Evolutionary conservation across 2,329 filamentous ascomycete genomes (phyloP).

Genomic region (Aspergillus piperis): DNA sequence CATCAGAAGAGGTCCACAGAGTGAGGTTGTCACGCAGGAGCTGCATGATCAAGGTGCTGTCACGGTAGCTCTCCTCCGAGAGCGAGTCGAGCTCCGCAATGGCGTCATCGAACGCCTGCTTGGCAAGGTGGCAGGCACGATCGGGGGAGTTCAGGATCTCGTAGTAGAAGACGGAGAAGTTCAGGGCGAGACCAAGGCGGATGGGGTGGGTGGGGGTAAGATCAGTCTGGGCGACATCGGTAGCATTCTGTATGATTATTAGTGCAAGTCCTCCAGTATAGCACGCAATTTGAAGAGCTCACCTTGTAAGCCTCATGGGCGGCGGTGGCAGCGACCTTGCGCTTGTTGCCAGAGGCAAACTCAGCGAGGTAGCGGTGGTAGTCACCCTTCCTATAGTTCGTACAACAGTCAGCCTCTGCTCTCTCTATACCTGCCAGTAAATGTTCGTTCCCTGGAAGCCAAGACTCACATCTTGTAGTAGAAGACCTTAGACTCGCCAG

Average conservation of each 20-base stretch:
- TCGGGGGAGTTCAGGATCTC: slow-evolving; percentile 98
- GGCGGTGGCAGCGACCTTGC: slow-evolving; percentile 91
- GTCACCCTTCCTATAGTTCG: slow-evolving; percentile 82
- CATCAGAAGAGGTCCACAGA: slow-evolving; percentile 95
- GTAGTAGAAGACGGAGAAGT: slow-evolving; percentile 99
- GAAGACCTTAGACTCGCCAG: slow-evolving; percentile 98
- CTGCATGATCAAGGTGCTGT: slow-evolving; percentile 99
- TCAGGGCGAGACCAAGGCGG: slow-evolving; percentile 93
- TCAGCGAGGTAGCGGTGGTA: slow-evolving; percentile 99
- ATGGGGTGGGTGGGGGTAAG: slow-evolving; percentile 97
- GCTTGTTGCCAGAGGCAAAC: slow-evolving; percentile 91
- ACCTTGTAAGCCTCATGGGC: slow-evolving; percentile 99
- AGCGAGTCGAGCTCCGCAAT: slow-evolving; percentile 98
- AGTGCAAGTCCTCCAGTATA: not conserved
- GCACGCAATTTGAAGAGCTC: slow-evolving; percentile 32
- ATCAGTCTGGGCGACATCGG: slow-evolving; percentile 96
- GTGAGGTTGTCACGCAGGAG: slow-evolving; percentile 97
- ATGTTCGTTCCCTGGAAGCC: not conserved
- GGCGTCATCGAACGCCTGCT: slow-evolving; percentile 98
- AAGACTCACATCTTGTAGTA: slow-evolving; percentile 98
- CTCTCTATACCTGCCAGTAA: slow-evolving; percentile 57
- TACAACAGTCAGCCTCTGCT: slow-evolving; percentile 74
- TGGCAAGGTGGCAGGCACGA: slow-evolving; percentile 95
- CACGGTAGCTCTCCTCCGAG: slow-evolving; percentile 96
- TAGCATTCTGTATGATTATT: slow-evolving; percentile 69